Base-by-base conservation (phyloP, 345 rosid genomes). In the Durio zibethinus region DNA sequence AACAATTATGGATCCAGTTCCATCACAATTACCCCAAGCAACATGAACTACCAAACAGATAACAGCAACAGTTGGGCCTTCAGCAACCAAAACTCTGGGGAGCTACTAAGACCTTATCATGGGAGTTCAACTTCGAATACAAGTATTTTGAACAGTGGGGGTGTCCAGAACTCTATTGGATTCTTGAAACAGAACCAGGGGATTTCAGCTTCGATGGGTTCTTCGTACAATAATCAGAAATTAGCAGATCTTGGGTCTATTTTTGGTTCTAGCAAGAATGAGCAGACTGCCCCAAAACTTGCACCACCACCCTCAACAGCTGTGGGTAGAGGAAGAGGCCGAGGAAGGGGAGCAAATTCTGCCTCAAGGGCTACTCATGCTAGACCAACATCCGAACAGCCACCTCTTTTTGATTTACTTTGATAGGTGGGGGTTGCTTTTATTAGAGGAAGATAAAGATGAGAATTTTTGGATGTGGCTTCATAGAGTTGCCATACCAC, bases 251-350 rank as follows among this genome's bases (percentile, higher is more conserved):
- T 92, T 40, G 91, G 87, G 40, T 92, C 98, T 40, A 91, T 90
- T 80, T 92, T 90, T 77, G 73, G 89, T 85, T 85, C 93, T 54
- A 87, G 83, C 85, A 91, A 83, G 82, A 86, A 84, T 3, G 92
- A 85, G 38, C 86, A 82, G 57, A 29, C 87, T 2, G 92, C 99
- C 36, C 86, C 87, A 36, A 92, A 84, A 84, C 94, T 96, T 60
- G 97, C 99, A 16, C 97, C 98, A 1, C 99, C 99, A 7, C 99
- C 99, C 21, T 86, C 83, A 59, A 65, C 83, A 75, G 92, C 89
- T 18, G 92, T 87, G 69, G 94, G 94, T 63, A 85, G 94, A 83
- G 98, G 98, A 65, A 85, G 97, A 80, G 94, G 96, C 20, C 83
- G 88, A 66, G 92, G 87, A 75, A 83, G 87, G 73, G 88, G 89